Conservation (phyloP, 371 early-diverging fungal species). For the Rhizopus arrhizus region DNA sequence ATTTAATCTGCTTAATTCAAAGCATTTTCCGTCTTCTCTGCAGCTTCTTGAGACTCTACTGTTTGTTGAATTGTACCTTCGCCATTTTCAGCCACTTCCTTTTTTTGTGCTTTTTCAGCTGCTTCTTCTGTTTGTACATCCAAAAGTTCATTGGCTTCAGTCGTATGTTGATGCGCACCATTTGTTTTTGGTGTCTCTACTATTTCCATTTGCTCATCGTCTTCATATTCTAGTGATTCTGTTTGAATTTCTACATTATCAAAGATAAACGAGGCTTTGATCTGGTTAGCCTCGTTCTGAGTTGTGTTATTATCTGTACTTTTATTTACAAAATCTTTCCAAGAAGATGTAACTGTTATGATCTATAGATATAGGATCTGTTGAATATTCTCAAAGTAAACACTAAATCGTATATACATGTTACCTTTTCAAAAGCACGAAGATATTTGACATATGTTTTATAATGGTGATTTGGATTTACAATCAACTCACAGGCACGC, state of each 20-base stretch:
- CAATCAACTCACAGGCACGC: slow-evolving; percentile 56
- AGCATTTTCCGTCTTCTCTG: too few species aligned
- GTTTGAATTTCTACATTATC: neutral
- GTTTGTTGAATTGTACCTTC: too few species aligned
- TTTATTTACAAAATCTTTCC: neutral
- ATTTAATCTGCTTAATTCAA: too few species aligned
- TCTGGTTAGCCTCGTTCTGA: neutral
- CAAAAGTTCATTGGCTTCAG: neutral
- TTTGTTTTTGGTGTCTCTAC: neutral
- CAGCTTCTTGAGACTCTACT: too few species aligned
- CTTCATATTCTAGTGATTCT: neutral
- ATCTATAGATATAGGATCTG: neutral
- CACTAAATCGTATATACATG: neutral
- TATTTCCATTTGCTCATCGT: neutral
- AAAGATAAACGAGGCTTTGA: slow-evolving; percentile 2
- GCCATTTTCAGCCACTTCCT: neutral
- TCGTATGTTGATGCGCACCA: neutral
- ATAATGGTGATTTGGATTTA: slow-evolving; percentile 53
- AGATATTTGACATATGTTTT: slow-evolving; percentile 58
- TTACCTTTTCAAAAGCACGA: slow-evolving; percentile 65
- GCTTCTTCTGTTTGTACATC: neutral
- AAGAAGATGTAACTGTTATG: neutral
- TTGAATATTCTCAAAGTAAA: neutral
- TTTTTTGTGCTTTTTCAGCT: neutral
- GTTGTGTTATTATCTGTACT: neutral